phyloP scores from a whole-genome alignment of 2,329 filamentous ascomycete species.

The Myrmaecium sp. region DNA sequence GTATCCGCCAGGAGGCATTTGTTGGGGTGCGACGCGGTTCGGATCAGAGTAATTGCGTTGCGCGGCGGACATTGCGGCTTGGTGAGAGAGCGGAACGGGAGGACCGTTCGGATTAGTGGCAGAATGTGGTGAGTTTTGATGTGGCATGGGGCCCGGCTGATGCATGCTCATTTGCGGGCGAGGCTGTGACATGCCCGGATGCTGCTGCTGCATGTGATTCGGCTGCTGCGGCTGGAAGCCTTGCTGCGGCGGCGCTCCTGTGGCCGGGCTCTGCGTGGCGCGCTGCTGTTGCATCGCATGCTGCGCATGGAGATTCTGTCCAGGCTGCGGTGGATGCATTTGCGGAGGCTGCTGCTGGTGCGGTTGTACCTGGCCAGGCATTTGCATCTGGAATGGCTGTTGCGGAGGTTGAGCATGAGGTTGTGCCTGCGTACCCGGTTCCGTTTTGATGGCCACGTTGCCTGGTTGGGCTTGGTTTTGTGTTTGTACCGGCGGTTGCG shows the following conservation, averaged over 20 bases:
- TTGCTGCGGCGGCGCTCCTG: slow-evolving; percentile 9
- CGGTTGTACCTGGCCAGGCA: slow-evolving; percentile 4
- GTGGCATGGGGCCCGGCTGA: slow-evolving; percentile 15
- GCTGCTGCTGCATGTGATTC: slow-evolving; percentile 8
- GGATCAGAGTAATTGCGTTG: slow-evolving; percentile 20
- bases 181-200: slow-evolving; percentile 13
- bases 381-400: slow-evolving; percentile 8
- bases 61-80: slow-evolving; percentile 26
- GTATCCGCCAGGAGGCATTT: slow-evolving; percentile 11
- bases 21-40: slow-evolving; percentile 17
- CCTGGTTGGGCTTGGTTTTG: slow-evolving; percentile 12
- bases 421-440: not conserved
- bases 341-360: slow-evolving; percentile 11
- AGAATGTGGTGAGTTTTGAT: slow-evolving; percentile 20
- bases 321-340: slow-evolving; percentile 9
- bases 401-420: slow-evolving; percentile 4
- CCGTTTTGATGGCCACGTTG: slow-evolving; percentile 9
- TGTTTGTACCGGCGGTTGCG: slow-evolving; percentile 9
- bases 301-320: slow-evolving; percentile 4
- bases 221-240: slow-evolving; percentile 6
- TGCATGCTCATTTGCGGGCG: slow-evolving; percentile 21
- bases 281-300: slow-evolving; percentile 4
- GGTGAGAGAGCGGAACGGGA: slow-evolving; percentile 25
- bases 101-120: slow-evolving; percentile 13
- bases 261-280: slow-evolving; percentile 4